A percentile compares a stretch with the other conserved stretches of the same genome.
phyloP scores from a whole-genome alignment of 139 green algal genomes.

The Mesotaenium endlicherianum region DNA sequence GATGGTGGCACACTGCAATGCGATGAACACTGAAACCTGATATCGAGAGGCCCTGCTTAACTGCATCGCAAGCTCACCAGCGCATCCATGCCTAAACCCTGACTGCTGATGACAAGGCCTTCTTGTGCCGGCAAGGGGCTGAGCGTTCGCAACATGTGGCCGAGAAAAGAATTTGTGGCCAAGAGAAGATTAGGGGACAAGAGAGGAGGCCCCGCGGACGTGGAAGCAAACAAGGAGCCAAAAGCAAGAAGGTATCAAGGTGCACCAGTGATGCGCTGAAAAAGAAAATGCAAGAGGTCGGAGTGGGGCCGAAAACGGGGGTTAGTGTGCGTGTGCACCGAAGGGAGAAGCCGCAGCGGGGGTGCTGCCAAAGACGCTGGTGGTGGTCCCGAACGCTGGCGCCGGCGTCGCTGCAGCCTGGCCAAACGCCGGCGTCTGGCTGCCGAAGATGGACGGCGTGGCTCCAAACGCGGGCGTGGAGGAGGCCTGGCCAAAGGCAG shows the following conservation, averaged over 20 bases:
- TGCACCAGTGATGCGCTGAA: neutral
- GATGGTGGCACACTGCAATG: neutral
- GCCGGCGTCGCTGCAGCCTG: neutral
- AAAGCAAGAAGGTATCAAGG: neutral
- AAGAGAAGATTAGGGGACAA: neutral
- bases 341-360: neutral
- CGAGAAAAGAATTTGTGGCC: neutral
- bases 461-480: constrained; percentile 6
- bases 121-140: neutral
- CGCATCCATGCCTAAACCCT: too few species aligned
- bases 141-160: neutral
- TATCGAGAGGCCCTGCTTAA: neutral
- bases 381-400: constrained; percentile 47
- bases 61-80: neutral
- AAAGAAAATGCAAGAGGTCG: neutral
- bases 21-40: neutral
- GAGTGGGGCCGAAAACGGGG: neutral
- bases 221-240: neutral
- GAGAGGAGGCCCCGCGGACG: neutral
- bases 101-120: neutral
- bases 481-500: constrained; percentile 20
- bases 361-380: constrained; percentile 42
- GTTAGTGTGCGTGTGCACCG: neutral
- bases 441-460: constrained; percentile 15
- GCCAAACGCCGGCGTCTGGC: neutral